Conservation (phyloP, 2,329 filamentous ascomycete genomes). For the Magnaporthales sp. region DNA sequence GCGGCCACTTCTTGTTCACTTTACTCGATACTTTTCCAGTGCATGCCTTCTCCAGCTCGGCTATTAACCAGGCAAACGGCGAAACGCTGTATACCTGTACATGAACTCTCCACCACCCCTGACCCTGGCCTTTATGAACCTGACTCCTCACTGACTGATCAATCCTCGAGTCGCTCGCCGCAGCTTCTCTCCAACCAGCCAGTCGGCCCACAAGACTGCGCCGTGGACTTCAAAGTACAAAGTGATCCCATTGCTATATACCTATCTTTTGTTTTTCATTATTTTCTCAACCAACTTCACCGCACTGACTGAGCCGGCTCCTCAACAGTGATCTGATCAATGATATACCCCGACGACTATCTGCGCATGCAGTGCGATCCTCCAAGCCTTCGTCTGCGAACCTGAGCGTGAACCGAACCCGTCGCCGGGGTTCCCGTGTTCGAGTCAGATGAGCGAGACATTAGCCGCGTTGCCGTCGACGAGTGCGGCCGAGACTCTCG, state of each 20-base stretch:
- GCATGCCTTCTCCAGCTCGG: not conserved
- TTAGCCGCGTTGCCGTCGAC: slow-evolving; percentile 24
- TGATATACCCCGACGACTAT: not conserved
- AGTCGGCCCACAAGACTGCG: not conserved
- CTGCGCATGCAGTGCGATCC: slow-evolving; percentile 3
- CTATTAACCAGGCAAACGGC: not conserved
- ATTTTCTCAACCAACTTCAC: not conserved
- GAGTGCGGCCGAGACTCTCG: not conserved
- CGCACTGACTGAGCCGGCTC: not conserved
- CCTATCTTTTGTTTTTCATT: not conserved
- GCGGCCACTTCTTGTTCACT: not conserved
- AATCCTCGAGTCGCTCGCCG: not conserved
- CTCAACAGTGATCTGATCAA: not conserved
- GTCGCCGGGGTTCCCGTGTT: not conserved
- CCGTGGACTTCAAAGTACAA: not conserved
- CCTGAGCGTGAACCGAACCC: not conserved
- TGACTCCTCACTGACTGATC: not conserved
- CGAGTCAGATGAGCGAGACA: slow-evolving; percentile 40
- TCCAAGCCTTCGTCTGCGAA: not conserved
- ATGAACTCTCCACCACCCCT: slow-evolving; percentile 1
- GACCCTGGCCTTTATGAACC: not conserved
- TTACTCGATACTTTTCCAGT: not conserved
- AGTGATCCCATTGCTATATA: not conserved
- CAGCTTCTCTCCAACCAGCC: not conserved
- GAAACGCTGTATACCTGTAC: not conserved